Evolutionary conservation across 1,139 yeast genomes (phyloP).

Genomic region (Yamadazyma sp.): DNA sequence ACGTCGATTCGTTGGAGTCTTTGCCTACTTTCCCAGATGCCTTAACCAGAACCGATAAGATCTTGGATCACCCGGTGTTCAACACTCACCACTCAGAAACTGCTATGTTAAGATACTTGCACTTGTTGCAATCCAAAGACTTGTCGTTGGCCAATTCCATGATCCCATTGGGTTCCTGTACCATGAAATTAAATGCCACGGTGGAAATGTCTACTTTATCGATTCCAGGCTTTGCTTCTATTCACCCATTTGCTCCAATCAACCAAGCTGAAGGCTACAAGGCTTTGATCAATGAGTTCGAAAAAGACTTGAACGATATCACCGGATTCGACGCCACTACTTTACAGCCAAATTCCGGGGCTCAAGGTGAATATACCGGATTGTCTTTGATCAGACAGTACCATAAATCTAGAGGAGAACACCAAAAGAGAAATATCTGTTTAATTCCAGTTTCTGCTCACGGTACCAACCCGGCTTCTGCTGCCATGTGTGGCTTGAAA

Average conservation of each 20-base stretch:
- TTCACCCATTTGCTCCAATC: constrained; percentile 91
- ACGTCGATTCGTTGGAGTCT: constrained; percentile 34
- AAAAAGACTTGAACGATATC: constrained; percentile 81
- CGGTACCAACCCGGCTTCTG: constrained; percentile 98
- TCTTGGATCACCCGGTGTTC: constrained; percentile 76
- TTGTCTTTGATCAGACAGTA: constrained; percentile 82
- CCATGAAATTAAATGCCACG: constrained; percentile 95
- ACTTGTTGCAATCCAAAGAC: constrained; percentile 82
- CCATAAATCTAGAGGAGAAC: constrained; percentile 69
- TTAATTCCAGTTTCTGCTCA: constrained; percentile 96
- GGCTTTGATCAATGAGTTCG: constrained; percentile 73
- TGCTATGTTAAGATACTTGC: constrained; percentile 87
- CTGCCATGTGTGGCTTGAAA: constrained; percentile 94
- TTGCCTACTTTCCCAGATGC: constrained; percentile 56
- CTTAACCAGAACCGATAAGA: constrained; percentile 59
- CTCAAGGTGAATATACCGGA: constrained; percentile 97
- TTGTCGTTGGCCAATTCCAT: constrained; percentile 91
- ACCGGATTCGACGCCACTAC: constrained; percentile 96
- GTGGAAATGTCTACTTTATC: constrained; percentile 93
- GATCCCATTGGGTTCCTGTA: constrained; percentile 97
- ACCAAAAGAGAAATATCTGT: constrained; percentile 73
- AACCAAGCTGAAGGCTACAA: constrained; percentile 86
- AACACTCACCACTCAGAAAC: constrained; percentile 91
- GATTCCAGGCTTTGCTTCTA: constrained; percentile 85
- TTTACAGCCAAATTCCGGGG: constrained; percentile 96